Evolutionary conservation across 2,329 filamentous ascomycete genomes (phyloP), one percentile per base, ranked within the genome.

Genomic region (Aspergillus pseudonomiae): DNA sequence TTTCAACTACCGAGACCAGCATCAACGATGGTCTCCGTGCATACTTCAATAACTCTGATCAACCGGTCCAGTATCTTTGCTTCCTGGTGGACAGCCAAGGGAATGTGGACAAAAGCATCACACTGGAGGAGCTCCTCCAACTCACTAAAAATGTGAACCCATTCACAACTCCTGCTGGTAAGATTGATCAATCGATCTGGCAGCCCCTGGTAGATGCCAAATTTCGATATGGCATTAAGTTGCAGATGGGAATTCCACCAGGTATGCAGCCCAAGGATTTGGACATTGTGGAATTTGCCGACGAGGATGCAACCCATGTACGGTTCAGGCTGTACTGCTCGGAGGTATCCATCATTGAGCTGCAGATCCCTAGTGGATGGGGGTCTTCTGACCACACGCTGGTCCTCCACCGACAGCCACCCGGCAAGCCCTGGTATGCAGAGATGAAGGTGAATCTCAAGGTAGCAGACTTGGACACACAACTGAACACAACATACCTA

Each of bases 1-100:
- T 63, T 6, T 39, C 61, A 16, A 63, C 61, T 30, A 63, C 61
- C 6, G 57, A 63, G 52, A 57, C 57, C 1, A 60, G 56, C 32
- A 63, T 63, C 43, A 63, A 63, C 30, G 36, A 57, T n/a, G 57
- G 32, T 14, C 61, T 63, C 7, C 30, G 39, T 9, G 26, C 16
- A 16, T 63, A 30, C 24, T 21, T 63, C 16, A 34, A 32, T 19
- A 19, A 60, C 41, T 21, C 16, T 16, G 24, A 39, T 11, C 30
- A 60, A 19, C 60, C 63, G 1, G 32, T 54, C 1, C 21, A 52
- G 16, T 63, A 60, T 21, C 14, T 63, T 16, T 65, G 52, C 39
- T 63, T 60, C 19, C 57, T 60, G 9, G 56, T 45, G n/a, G 61
- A 63, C 21, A 24, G 12, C 43, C n/a, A 43, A 7, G 14, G 53